phyloP scores from a whole-genome alignment of 805 yeast genomes.

The Saccharomycopsis sp. region DNA sequence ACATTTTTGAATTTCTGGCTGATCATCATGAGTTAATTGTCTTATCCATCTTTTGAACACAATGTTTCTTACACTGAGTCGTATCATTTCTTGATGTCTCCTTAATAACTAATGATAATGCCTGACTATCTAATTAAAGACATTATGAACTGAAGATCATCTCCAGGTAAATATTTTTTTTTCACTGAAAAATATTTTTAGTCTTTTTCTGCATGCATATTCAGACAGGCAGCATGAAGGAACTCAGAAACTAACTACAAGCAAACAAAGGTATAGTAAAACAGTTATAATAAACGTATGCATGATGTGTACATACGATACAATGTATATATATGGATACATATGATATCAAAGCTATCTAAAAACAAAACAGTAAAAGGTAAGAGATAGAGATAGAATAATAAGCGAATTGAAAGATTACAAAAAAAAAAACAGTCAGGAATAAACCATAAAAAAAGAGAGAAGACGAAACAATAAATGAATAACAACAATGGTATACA shows the following conservation, averaged over 20 bases:
- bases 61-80: neutral
- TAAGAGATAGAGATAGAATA: neutral
- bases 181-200: neutral
- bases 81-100: no score
- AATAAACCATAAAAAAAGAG: neutral
- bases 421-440: neutral
- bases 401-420: neutral
- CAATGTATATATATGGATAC: neutral
- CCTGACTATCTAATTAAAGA: no score
- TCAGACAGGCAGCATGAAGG: no score
- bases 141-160: no score
- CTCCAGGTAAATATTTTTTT: no score
- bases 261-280: no score
- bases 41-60: neutral
- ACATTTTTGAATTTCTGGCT: constrained; percentile 1
- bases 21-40: neutral
- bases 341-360: neutral
- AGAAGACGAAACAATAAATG: neutral
- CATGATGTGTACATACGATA: neutral
- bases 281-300: neutral
- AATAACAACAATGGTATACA: neutral
- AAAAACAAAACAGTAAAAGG: neutral
- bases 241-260: neutral
- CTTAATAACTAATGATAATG: no score
- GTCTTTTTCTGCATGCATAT: neutral